Conservation (phyloP, 306 rosid genomes). For the Prunus campanulata region DNA sequence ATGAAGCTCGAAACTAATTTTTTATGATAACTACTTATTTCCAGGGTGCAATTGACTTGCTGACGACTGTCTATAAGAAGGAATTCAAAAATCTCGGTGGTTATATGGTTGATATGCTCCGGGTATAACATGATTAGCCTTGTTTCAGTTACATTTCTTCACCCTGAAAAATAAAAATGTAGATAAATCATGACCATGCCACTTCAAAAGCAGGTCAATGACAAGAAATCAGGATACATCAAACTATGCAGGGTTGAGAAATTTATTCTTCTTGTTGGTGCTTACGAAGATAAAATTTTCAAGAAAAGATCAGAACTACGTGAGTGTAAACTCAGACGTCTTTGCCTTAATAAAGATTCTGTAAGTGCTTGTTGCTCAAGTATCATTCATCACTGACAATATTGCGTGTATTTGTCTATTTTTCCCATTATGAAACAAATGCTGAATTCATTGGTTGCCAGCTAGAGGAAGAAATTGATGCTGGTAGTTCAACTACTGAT, state of each 20-base stretch:
- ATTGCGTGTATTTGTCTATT: neutral
- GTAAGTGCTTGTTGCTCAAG: constrained; percentile 33
- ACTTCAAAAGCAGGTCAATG: constrained; percentile 27
- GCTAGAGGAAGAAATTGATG: constrained; percentile 22
- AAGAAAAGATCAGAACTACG: constrained; percentile 34
- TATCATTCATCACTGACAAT: neutral
- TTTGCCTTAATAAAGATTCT: constrained; percentile 1
- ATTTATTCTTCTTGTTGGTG: constrained; percentile 45
- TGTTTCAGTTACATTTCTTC: neutral
- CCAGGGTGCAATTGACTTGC: constrained; percentile 48
- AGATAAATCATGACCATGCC: neutral
- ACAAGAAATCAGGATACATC: constrained; percentile 27
- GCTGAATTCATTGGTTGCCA: neutral
- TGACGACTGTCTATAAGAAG: constrained; percentile 43
- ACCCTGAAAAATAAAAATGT: neutral
- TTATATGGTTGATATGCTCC: constrained; percentile 43
- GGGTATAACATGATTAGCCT: constrained; percentile 26
- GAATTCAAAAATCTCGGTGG: constrained; percentile 53
- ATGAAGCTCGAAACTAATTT: neutral
- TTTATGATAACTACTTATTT: neutral
- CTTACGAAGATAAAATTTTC: constrained; percentile 46
- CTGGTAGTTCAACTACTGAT: neutral
- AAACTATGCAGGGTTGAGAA: constrained; percentile 53
- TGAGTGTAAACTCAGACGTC: constrained; percentile 18
- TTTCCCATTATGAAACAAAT: neutral